Base-by-base conservation (phyloP, 2,329 filamentous ascomycete species). In the Tolypocladium tundrense region DNA sequence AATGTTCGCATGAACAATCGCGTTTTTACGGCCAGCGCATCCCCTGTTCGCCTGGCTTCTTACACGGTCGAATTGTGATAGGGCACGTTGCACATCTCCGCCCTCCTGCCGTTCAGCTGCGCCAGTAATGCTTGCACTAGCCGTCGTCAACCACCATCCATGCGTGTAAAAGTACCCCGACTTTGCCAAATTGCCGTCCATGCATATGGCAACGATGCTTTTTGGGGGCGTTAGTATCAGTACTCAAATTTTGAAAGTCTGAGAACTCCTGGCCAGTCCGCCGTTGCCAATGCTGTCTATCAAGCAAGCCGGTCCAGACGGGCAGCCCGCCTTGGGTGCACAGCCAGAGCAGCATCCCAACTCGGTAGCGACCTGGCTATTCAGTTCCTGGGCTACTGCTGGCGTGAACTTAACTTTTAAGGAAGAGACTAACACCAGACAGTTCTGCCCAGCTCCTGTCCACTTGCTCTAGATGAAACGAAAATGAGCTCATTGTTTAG, bases 51-150 rank as follows among this genome's bases (percentile, higher is more conserved):
- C 48, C 19, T n/a, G 31, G 56, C 48, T 50, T 19, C 6, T 43
- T 31, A 2, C 24, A 19, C 51, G n/a, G 51, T 50, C 58, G 58
- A 60, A 60, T 61, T 43, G 60, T 37, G 43, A 52, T 37, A 10
- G 52, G 31, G 58, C 61, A 60, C 61, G 58, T 61, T 52, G 58
- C 60, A 58, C 53, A 21, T 35, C 57, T 41, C 57, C 35, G 54
- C 56, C 56, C 55, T 54, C 42, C 41, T 48, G 35, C 56, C 35
- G 40, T 39, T 58, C 54, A 58, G 50, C 56, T 45, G n/a, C n/a
- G 35, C 11, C n/a, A 51, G 37, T n/a, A 40, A 33, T 21, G 16
- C 54, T 55, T 58, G 60, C 58, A 57, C 45, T 50, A 57, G 57
- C 55, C 52, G 43, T 56, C 51, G 33, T 13, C 40, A 57, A 45